These are phyloP conservation scores for Sporobolomyces pararoseus DNA, from an alignment of 768 basidiomycete genomes.

Conservation along the genomic window DNA sequence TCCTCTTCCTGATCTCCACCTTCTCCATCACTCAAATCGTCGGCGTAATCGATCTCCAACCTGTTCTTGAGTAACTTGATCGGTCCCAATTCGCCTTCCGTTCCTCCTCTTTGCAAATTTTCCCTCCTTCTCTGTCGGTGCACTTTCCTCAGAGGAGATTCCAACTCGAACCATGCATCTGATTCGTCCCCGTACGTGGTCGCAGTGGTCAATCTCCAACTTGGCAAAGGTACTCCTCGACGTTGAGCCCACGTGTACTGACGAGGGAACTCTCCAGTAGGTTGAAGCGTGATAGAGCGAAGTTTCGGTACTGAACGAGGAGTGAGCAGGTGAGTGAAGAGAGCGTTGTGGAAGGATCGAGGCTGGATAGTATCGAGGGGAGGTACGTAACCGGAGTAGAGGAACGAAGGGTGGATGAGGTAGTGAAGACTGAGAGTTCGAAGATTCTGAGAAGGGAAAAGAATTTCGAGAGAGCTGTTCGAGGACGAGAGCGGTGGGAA, in stretches of 20 bases:
- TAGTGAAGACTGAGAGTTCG: neutral
- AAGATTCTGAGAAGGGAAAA: neutral
- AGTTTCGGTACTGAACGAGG: neutral
- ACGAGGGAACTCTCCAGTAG: neutral
- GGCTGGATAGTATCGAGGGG: neutral
- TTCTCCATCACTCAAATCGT: neutral
- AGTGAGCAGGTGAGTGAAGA: constrained; percentile 1
- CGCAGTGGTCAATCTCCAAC: neutral
- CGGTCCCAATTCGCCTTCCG: neutral
- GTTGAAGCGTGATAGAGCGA: neutral
- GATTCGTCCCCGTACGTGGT: neutral
- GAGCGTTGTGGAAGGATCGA: neutral
- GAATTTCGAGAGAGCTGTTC: neutral
- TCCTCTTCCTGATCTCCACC: neutral
- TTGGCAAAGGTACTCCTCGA: neutral
- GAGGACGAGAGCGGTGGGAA: neutral
- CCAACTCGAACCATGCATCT: neutral
- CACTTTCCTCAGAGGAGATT: neutral
- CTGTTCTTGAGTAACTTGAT: constrained; percentile 15
- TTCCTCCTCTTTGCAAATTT: neutral
- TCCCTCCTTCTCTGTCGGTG: neutral
- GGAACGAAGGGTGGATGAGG: neutral
- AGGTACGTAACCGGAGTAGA: neutral
- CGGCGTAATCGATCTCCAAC: constrained; percentile 8
- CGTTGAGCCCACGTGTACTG: neutral